Evolutionary conservation across 192 early-diverging fungal genomes (phyloP), one percentile per base, ranked within the genome.

Genomic region (Umbelopsis sp.): DNA sequence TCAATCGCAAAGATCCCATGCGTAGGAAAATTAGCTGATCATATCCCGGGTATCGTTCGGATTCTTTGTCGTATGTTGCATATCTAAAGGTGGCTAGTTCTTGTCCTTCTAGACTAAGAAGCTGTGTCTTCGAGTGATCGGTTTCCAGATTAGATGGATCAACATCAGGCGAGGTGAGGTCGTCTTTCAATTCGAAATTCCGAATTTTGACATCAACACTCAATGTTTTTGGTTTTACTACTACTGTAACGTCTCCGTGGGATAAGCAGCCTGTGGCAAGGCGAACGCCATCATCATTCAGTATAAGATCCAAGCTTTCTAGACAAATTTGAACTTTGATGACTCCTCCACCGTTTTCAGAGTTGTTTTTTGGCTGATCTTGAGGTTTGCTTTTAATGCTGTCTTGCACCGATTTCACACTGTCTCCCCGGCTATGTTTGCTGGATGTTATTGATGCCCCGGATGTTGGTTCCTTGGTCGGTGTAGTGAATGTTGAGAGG

Each of bases 71-170:
- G 71, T 84, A 92, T 0, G 89, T 94, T 58, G 92, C 82, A 72
- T 89, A 94, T 2, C 77, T 81, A 58, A 96, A 93, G 51, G 91
- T 87, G 0, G 91, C 88, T 23, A 92, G 74, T 51, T 92, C 86
- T 35, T 89, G 88, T 11, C 91, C 90, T 64, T 92, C 89, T 69
- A 96, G 89, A 27, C 75, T 78, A 7, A 94, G 71, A 7, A 94
- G 81, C 47, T 87, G 69, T 2, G 75, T 75, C 18, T 68, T 66
- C 0, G 79, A 78, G 44, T 21, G 8, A 30, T 37, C 30, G 1
- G n/a, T 25, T 41, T 73, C 73, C 21, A 68, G 20, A 52, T 67
- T 41, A 23, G 23, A 3, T 6, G 18, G 48, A 3, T 12, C 13
- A 11, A 30, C 25, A 4, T 12, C 10, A 15, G 55, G 30, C 1